A percentile compares a stretch with the other conserved stretches of the same genome.
Conservation (phyloP, 768 basidiomycete species). For the Leccinum broughii region DNA sequence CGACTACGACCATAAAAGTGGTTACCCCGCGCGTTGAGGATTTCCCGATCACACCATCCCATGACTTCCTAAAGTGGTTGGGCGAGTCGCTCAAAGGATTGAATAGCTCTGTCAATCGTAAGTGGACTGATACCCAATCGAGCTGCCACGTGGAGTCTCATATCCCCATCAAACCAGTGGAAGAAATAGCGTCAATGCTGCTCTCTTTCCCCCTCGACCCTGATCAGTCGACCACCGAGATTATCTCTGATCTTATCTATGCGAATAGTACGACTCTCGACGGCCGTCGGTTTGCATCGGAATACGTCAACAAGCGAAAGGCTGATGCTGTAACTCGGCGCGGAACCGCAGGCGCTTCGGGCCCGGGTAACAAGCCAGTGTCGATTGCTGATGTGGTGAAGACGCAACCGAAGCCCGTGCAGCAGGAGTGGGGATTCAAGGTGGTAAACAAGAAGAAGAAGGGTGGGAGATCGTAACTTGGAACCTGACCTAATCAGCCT, state of each 20-base stretch:
- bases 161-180: constrained; percentile 55
- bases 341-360: constrained; percentile 42
- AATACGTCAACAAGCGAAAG: constrained; percentile 87
- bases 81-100: constrained; percentile 78
- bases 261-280: constrained; percentile 93
- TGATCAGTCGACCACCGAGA: constrained; percentile 77
- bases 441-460: constrained; percentile 97
- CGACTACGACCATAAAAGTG: constrained; percentile 34
- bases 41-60: constrained; percentile 64
- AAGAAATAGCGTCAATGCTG: constrained; percentile 95
- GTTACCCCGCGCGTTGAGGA: constrained; percentile 55
- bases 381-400: constrained; percentile 92
- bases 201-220: constrained; percentile 92
- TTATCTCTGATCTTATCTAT: constrained; percentile 95
- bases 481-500: neutral
- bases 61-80: constrained; percentile 93
- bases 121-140: constrained; percentile 21
- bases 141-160: constrained; percentile 16
- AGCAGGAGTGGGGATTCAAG: constrained; percentile 87
- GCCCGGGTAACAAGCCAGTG: constrained; percentile 47
- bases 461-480: constrained; percentile 53
- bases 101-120: constrained; percentile 57
- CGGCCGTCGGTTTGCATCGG: constrained; percentile 91
- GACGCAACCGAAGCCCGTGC: constrained; percentile 73
- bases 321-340: constrained; percentile 64